phyloP scores from a whole-genome alignment of 495 filamentous ascomycete species.

The Chaetomidium leptoderma region DNA sequence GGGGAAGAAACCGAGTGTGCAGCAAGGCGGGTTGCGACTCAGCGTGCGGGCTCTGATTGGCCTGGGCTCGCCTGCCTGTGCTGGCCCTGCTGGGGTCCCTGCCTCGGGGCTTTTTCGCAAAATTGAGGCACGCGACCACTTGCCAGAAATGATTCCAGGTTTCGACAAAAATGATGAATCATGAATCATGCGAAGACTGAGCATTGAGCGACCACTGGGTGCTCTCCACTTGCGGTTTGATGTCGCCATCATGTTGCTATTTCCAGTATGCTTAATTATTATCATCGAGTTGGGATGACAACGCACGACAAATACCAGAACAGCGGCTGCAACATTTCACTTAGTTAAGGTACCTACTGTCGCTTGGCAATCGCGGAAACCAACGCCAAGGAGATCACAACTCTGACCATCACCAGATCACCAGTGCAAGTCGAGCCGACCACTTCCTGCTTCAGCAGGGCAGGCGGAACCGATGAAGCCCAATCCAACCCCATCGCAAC shows the following conservation, averaged over 20 bases:
- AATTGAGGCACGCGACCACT: constrained; percentile 3
- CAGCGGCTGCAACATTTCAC: too few relatives aligned
- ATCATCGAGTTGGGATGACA: not conserved
- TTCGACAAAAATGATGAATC: not conserved
- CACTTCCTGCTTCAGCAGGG: not conserved
- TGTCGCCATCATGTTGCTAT: not conserved
- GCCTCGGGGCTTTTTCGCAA: not conserved
- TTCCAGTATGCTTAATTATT: not conserved
- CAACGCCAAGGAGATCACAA: not conserved
- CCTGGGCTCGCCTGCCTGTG: not conserved
- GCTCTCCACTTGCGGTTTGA: not conserved
- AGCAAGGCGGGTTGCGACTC: constrained; percentile 1
- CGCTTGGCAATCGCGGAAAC: too few relatives aligned
- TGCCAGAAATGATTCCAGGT: not conserved
- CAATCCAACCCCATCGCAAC: not conserved
- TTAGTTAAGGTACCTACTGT: too few relatives aligned
- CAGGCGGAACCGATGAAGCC: not conserved
- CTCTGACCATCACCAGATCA: too few relatives aligned
- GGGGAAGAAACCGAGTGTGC: constrained; percentile 4
- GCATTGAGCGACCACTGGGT: not conserved
- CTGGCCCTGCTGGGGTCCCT: not conserved
- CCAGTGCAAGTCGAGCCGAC: too few relatives aligned
- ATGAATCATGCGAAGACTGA: not conserved
- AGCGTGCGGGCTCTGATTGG: not conserved
- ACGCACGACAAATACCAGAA: not conserved